Conservation (phyloP, 2,329 filamentous ascomycete species). For the Coniochaeta sp. region DNA sequence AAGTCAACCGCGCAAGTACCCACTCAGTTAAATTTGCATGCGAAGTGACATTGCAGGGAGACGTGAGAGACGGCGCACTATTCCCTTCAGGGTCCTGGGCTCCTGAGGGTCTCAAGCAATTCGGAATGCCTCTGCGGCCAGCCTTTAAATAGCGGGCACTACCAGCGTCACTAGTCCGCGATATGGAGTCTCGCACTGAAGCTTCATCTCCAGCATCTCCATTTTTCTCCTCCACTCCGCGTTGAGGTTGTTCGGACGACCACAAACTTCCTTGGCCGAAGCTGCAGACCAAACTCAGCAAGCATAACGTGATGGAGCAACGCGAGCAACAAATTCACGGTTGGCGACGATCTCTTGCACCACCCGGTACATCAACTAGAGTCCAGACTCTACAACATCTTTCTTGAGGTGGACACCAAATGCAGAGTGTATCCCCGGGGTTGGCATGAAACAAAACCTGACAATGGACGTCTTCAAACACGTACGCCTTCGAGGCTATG, state of each 20-base stretch:
- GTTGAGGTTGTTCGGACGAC: slow-evolving; percentile 1
- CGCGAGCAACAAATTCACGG: neutral
- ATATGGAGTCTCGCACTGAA: neutral
- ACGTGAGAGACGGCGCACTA: no score
- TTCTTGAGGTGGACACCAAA: no score
- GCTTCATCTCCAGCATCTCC: no score
- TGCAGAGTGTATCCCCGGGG: neutral
- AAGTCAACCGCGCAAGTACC: no score
- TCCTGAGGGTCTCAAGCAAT: neutral
- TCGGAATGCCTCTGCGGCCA: neutral
- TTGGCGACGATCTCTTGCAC: neutral
- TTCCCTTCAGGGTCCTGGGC: neutral
- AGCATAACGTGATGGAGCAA: no score
- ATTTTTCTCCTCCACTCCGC: neutral
- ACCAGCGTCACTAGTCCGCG: neutral
- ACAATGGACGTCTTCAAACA: neutral
- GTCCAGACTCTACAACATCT: no score
- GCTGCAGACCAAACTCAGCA: neutral
- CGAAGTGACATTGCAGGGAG: neutral
- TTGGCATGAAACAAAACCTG: neutral
- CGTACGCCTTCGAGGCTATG: neutral
- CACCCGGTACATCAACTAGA: no score
- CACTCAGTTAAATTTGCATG: slow-evolving; percentile 2
- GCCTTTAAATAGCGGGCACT: neutral
- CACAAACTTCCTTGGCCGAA: no score